Base-by-base conservation (phyloP, 345 rosid genomes). In the Brassica carinata region DNA sequence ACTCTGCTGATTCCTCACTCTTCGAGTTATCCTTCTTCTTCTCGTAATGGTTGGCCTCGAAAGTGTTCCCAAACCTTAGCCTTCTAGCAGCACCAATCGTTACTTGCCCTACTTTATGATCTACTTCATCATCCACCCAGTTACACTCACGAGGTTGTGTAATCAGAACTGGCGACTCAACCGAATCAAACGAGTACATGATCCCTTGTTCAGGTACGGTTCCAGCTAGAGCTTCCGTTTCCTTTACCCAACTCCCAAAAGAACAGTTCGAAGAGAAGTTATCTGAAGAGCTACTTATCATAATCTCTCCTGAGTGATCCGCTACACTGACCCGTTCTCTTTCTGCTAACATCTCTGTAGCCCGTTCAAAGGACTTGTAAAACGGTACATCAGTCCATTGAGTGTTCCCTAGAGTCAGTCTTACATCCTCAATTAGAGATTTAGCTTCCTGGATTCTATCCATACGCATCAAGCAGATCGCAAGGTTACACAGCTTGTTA, bases 401-500 rank as follows among this genome's bases (percentile, higher is more conserved):
- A n/a, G 57, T 74, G 36, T 53, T 36, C 38, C 81, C 71, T 55
- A 85, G 69, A 5, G 87, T 82, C 67, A 17, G 86, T 75, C 78
- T 88, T 45, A 90, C 87, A 13, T 80, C 88, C 57, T 85, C 86
- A 67, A 94, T 85, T 31, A 89, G 77, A 61, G 86, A 84, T 71
- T 83, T 94, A 27, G 96, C 98, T 83, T 94, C 96, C 2, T 72
- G 13, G 40, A 88, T 72, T 77, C 84, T 88, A 82, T 89, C 90
- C 91, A 87, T 88, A 64, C 83, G 85, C 85, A 90, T 86, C 88
- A 94, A 83, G 85, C 97, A 89, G 36, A 90, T 82, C 0, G 91
- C 94, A 18, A 94, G 90, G 77, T 94, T 92, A 81, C 93, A 88
- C 72, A 83, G 84, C 85, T 88, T 94, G 84, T 87, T 94, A 84